phyloP scores from a whole-genome alignment of 1,139 yeast genomes.

The Geotrichum restrictum region DNA sequence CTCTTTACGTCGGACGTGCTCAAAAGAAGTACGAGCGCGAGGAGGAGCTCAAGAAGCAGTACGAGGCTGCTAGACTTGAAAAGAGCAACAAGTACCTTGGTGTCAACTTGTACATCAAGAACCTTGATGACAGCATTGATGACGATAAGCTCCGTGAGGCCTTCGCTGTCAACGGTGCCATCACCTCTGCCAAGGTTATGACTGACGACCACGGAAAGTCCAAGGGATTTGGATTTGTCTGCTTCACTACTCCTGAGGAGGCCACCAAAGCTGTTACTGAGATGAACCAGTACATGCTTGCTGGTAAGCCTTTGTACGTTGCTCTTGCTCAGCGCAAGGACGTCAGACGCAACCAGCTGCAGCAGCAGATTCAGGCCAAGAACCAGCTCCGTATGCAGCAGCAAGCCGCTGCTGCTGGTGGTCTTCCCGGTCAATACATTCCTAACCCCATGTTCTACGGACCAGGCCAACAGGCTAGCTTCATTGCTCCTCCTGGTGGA shows the following conservation, averaged over 20 bases:
- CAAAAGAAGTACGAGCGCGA: conserved; percentile 98
- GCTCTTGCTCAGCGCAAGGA: conserved; percentile 99
- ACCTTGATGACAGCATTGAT: conserved; percentile 88
- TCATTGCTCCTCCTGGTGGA: conserved; percentile 67
- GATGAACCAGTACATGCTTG: conserved; percentile 96
- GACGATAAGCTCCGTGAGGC: conserved; percentile 90
- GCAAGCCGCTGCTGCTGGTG: conserved; percentile 60
- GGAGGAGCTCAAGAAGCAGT: conserved; percentile 93
- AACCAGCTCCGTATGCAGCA: conserved; percentile 98
- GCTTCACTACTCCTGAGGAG: conserved; percentile 97
- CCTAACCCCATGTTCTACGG: conserved; percentile 88
- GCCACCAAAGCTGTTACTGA: conserved; percentile 98
- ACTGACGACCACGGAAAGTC: conserved; percentile 92
- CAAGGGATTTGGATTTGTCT: conserved; percentile 97
- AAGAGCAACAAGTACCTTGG: conserved; percentile 95
- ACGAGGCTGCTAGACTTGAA: conserved; percentile 90
- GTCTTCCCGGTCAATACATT: conserved; percentile 94
- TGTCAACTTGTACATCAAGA: conserved; percentile 93
- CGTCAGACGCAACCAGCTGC: conserved; percentile 94
- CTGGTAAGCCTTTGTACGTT: conserved; percentile 95
- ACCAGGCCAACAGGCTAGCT: conserved; percentile 72
- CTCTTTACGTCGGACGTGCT: conserved; percentile 95
- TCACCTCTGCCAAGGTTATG: conserved; percentile 96
- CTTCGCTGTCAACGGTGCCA: conserved; percentile 88
- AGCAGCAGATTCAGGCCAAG: conserved; percentile 97